Evolutionary conservation across 805 yeast species (phyloP).

Genomic region (Sporopachydermia lactativora): DNA sequence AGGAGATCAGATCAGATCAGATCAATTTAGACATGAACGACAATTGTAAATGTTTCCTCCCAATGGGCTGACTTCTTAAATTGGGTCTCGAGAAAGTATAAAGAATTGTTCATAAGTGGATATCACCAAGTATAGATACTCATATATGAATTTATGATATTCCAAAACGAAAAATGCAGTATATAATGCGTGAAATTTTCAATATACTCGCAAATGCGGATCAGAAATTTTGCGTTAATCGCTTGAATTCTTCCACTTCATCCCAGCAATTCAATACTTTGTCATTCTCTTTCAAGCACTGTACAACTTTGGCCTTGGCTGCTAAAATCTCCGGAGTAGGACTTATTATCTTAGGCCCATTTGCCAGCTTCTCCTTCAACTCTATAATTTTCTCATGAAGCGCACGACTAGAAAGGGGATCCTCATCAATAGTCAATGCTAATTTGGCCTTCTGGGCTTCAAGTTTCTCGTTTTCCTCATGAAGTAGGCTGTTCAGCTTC

Average conservation of each 20-base stretch:
- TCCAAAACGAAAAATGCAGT: no score
- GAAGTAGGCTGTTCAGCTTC: slow-evolving; percentile 16
- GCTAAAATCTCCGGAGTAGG: slow-evolving; percentile 26
- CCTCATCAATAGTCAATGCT: slow-evolving; percentile 8
- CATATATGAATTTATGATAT: no score
- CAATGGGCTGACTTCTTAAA: no score
- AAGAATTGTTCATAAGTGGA: no score
- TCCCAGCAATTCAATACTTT: slow-evolving; percentile 73
- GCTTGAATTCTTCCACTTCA: slow-evolving; percentile 57
- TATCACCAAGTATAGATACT: no score
- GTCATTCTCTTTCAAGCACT: slow-evolving; percentile 48
- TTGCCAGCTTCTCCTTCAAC: slow-evolving; percentile 16
- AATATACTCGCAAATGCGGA: no score
- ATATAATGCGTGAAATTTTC: no score
- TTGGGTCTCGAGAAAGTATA: no score
- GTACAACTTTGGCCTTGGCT: slow-evolving; percentile 36
- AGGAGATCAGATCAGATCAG: no score
- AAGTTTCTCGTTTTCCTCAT: slow-evolving; percentile 14
- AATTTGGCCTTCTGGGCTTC: slow-evolving; percentile 8
- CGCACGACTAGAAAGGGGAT: slow-evolving; percentile 9
- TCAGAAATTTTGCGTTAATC: no score
- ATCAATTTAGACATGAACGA: no score
- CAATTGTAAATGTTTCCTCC: no score
- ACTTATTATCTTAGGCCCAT: slow-evolving; percentile 17
- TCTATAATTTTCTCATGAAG: slow-evolving; percentile 13